A percentile compares a stretch with the other conserved stretches of the same genome.
These are phyloP conservation scores for Solanum hybrid DNA, from an alignment of 305 asterid genomes.

Conservation along the genomic window DNA sequence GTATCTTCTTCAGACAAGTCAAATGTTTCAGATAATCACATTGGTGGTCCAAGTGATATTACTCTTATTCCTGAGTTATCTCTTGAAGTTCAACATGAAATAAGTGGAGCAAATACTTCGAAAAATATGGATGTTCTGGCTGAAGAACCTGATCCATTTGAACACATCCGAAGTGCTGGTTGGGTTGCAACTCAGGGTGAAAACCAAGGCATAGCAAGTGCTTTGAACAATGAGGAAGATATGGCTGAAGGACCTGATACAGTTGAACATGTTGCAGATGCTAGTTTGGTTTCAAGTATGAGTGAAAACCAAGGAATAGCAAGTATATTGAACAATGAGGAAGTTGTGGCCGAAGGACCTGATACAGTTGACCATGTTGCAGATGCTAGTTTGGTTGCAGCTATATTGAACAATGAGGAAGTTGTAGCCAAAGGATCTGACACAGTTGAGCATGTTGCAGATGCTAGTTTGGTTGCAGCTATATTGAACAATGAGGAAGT, in stretches of 20 bases:
- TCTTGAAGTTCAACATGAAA: slow-evolving; percentile 20
- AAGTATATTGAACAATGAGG: neutral
- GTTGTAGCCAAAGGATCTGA: neutral
- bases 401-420: neutral
- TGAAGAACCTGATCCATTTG: slow-evolving; percentile 5
- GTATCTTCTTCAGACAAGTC: slow-evolving; percentile 22
- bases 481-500: neutral
- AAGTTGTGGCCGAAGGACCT: slow-evolving; percentile 9
- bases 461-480: neutral
- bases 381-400: neutral
- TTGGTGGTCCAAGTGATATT: slow-evolving; percentile 13
- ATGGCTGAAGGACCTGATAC: slow-evolving; percentile 13
- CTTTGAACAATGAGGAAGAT: slow-evolving; percentile 15
- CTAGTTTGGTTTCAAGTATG: neutral
- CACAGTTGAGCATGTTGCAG: neutral
- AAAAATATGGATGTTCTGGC: neutral
- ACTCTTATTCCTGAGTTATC: slow-evolving; percentile 25
- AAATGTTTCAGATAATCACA: slow-evolving; percentile 15
- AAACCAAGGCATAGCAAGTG: neutral
- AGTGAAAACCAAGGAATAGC: neutral
- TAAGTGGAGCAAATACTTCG: slow-evolving; percentile 17
- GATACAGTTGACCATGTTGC: slow-evolving; percentile 11
- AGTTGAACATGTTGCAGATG: neutral
- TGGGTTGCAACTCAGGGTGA: neutral
- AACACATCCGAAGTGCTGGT: slow-evolving; percentile 21